These are phyloP conservation scores for Cenchrus fungigraminus DNA, from an alignment of 176 grass and related monocot genomes.

Conservation along the genomic window DNA sequence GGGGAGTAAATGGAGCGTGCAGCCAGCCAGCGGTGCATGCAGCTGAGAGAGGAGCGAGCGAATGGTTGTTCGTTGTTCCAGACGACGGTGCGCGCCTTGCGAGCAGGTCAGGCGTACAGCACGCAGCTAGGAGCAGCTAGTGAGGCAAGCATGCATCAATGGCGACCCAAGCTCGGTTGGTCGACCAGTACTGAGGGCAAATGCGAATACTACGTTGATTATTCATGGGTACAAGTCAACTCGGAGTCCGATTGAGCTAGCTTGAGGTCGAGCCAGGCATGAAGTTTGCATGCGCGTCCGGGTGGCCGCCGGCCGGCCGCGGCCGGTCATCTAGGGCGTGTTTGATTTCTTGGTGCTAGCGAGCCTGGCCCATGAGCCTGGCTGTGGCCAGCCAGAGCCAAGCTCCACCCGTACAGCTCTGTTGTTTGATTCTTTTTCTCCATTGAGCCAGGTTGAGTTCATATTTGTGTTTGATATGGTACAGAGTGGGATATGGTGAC, in stretches of 20 bases:
- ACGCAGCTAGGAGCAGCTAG: conserved; percentile 7
- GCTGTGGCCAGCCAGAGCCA: no score
- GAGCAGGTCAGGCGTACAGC: conserved; percentile 11
- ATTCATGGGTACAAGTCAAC: conserved; percentile 31
- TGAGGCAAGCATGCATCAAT: conserved; percentile 36
- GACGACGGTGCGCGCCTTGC: not conserved
- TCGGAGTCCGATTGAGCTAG: conserved; percentile 29
- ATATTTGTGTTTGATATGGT: no score
- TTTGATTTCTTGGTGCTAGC: no score
- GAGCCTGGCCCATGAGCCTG: no score
- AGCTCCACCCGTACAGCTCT: no score
- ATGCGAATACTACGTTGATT: not conserved
- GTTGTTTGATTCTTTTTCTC: no score
- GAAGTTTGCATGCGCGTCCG: not conserved
- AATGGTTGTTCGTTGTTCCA: not conserved
- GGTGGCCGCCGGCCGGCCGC: not conserved
- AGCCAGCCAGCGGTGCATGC: conserved; percentile 3
- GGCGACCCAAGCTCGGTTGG: not conserved
- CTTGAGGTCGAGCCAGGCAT: not conserved
- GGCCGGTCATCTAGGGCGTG: not conserved
- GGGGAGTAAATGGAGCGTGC: conserved; percentile 2
- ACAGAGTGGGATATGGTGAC: no score
- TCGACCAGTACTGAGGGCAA: conserved; percentile 21
- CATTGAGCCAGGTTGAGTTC: no score
- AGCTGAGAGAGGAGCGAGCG: not conserved